These are phyloP conservation scores for Dianthus caryophyllus DNA, from an alignment of 148 eudicot genomes.

Conservation along the genomic window DNA sequence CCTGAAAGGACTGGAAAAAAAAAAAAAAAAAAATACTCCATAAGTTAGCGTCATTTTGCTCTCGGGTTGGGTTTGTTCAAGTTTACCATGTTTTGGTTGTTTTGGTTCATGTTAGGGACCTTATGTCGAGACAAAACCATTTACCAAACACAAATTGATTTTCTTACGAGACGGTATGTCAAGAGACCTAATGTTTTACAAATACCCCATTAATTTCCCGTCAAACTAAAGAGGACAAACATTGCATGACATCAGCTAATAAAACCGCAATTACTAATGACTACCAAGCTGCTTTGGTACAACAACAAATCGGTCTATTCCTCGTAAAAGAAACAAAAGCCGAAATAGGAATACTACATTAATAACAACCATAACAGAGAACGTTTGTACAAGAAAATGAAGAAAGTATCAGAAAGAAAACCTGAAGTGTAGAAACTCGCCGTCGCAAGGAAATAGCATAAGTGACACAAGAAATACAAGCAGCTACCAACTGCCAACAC, in stretches of 20 bases:
- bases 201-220: too few species aligned
- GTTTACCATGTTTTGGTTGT: too few species aligned
- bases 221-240: neutral
- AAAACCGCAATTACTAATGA: neutral
- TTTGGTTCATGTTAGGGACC: too few species aligned
- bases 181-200: too few species aligned
- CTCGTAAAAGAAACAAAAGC: neutral
- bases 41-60: too few species aligned
- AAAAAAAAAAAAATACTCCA: too few species aligned
- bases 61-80: too few species aligned
- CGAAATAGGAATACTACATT: neutral
- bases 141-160: too few species aligned
- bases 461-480: slow-evolving; percentile 34
- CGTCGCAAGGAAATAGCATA: slow-evolving; percentile 41
- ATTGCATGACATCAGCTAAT: neutral
- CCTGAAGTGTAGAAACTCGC: slow-evolving; percentile 60
- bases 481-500: slow-evolving; percentile 43
- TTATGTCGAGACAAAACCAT: too few species aligned
- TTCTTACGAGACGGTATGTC: too few species aligned
- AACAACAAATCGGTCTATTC: neutral
- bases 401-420: slow-evolving; percentile 20
- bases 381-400: neutral
- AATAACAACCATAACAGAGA: neutral
- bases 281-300: neutral
- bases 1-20: too few species aligned